Percentiles rank a stretch among this genome's conserved stretches.
Conservation (phyloP, 495 filamentous ascomycete genomes). For the Neurospora cerealis region DNA sequence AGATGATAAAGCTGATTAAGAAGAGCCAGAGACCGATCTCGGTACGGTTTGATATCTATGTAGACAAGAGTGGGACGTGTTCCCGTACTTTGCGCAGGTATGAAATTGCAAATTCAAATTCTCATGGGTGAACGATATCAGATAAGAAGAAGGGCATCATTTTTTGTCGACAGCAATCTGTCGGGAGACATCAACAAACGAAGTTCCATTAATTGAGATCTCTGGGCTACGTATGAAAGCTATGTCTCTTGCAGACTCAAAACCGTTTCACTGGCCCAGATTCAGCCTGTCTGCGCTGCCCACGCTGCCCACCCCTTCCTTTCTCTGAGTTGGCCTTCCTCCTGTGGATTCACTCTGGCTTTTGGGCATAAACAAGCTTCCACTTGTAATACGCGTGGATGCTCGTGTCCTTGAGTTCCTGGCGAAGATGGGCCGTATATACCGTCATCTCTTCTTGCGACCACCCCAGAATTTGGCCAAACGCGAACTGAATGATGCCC, state of each 20-base stretch:
- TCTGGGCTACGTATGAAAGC: neutral
- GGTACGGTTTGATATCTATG: neutral
- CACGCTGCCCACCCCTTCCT: neutral
- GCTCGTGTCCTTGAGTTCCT: neutral
- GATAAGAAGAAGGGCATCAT: neutral
- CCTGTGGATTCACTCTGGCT: constrained; percentile 7
- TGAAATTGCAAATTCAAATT: no score
- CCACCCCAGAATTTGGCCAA: neutral
- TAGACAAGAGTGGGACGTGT: no score
- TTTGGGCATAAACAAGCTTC: constrained; percentile 23
- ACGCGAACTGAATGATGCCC: neutral
- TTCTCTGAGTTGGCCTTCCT: neutral
- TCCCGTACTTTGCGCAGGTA: no score
- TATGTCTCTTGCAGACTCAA: neutral
- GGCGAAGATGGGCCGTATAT: neutral
- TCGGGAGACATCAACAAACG: neutral
- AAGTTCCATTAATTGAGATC: neutral
- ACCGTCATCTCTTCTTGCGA: neutral
- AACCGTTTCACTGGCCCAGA: neutral
- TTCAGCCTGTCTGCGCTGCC: neutral
- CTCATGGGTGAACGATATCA: no score
- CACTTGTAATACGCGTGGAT: constrained; percentile 8
- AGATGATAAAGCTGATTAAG: neutral
- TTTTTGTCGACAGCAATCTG: neutral
- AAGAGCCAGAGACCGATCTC: neutral